A percentile compares a stretch with the other conserved stretches of the same genome.
Conservation (phyloP, 2,329 filamentous ascomycete genomes). For the Endocalyx cinctus region DNA sequence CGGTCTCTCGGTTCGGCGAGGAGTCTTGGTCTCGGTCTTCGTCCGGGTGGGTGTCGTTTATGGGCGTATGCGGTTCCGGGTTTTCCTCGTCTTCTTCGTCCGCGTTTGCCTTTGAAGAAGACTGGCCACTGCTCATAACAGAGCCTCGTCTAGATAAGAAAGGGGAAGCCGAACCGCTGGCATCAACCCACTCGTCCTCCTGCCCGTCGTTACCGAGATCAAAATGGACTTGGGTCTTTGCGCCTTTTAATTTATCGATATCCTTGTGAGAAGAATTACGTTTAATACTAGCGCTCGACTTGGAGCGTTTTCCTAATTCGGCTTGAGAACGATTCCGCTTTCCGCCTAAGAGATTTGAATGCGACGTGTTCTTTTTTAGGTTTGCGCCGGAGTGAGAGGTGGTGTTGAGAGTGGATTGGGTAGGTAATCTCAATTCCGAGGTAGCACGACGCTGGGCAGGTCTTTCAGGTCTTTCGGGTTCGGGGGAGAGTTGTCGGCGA, state of each 20-base stretch:
- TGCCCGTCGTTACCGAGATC: constrained; percentile 51
- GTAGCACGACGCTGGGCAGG: constrained; percentile 42
- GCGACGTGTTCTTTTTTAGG: constrained; percentile 51
- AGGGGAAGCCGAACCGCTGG: constrained; percentile 59
- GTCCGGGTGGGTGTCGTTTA: constrained; percentile 15
- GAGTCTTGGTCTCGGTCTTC: constrained; percentile 7
- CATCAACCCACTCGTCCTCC: constrained; percentile 63
- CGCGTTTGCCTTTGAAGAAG: constrained; percentile 40
- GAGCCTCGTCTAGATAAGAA: constrained; percentile 49
- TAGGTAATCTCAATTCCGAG: constrained; percentile 47
- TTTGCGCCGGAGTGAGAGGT: constrained; percentile 39
- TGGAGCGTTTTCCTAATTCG: constrained; percentile 49
- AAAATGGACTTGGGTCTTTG: constrained; percentile 56
- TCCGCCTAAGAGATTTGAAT: constrained; percentile 34
- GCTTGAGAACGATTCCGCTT: constrained; percentile 58
- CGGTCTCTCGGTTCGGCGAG: constrained; percentile 36
- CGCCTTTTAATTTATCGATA: constrained; percentile 38
- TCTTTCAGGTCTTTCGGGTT: constrained; percentile 33
- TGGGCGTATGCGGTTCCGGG: constrained; percentile 33
- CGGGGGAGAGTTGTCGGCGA: constrained; percentile 40
- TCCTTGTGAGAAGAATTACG: constrained; percentile 47
- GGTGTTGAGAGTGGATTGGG: too few species aligned
- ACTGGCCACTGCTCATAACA: constrained; percentile 44
- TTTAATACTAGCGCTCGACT: constrained; percentile 49
- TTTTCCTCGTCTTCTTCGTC: constrained; percentile 16